phyloP scores from a whole-genome alignment of 163 green algal genomes.

The Chloroidium sp. region DNA sequence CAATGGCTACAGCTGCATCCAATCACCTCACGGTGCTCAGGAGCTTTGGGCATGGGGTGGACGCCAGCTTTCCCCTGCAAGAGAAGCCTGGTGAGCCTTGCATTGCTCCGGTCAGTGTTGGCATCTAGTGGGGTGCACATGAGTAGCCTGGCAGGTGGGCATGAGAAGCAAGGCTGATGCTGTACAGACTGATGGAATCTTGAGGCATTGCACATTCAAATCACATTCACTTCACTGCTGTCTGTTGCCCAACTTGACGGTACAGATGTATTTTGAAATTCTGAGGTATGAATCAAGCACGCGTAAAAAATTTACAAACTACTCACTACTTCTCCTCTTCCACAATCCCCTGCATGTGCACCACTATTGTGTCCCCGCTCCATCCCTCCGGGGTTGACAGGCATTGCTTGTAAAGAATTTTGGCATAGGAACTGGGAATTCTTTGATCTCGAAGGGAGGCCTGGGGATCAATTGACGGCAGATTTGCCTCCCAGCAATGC shows the following conservation, averaged over 20 bases:
- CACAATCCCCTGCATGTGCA: too few relatives aligned
- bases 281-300: too few relatives aligned
- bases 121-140: too few relatives aligned
- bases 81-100: slow-evolving; percentile 7
- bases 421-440: too few relatives aligned
- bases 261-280: not conserved
- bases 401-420: not conserved
- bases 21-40: slow-evolving; percentile 20
- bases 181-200: not conserved
- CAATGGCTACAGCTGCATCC: slow-evolving; percentile 14
- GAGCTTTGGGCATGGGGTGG: slow-evolving; percentile 16
- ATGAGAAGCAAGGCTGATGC: not conserved
- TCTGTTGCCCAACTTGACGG: not conserved
- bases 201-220: not conserved
- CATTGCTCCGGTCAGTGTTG: not conserved
- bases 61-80: slow-evolving; percentile 18
- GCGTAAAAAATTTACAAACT: too few relatives aligned
- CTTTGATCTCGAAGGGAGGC: too few relatives aligned
- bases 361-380: too few relatives aligned
- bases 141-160: too few relatives aligned
- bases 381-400: not conserved
- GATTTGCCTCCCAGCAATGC: too few relatives aligned
- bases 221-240: not conserved
- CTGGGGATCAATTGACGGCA: too few relatives aligned
- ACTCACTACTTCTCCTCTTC: too few relatives aligned